Evolutionary conservation across 805 yeast species (phyloP), one percentile per base, ranked within the genome.

Genomic region (Lachancea mirantina): DNA sequence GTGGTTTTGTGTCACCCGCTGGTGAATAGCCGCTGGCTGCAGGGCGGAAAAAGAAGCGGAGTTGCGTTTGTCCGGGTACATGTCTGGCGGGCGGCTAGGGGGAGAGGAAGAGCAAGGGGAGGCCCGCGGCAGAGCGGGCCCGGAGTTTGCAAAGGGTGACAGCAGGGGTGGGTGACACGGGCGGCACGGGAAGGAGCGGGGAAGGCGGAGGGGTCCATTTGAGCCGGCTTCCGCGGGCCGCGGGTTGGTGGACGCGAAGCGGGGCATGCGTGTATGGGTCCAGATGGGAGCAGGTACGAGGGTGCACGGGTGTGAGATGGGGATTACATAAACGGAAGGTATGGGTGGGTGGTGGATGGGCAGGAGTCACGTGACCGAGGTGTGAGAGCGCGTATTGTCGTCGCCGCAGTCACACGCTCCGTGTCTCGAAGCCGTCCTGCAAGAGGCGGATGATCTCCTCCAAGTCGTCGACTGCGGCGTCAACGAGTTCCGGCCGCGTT

Each of bases 361-460:
- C n/a, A n/a, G n/a, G n/a, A n/a, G n/a, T n/a, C n/a, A n/a, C n/a
- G n/a, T n/a, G n/a, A n/a, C n/a, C n/a, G n/a, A n/a, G n/a, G n/a
- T n/a, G n/a, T n/a, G n/a, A n/a, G n/a, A n/a, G n/a, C n/a, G n/a
- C n/a, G n/a, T n/a, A n/a, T n/a, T n/a, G n/a, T n/a, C n/a, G n/a
- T n/a, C n/a, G n/a, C n/a, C n/a, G n/a, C n/a, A n/a, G n/a, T n/a
- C n/a, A n/a, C n/a, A n/a, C n/a, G n/a, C n/a, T n/a, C n/a, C n/a
- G n/a, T n/a, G 18, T 25, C 24, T n/a, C 14, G 18, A 34, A 18
- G 10, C 36, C 36, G n/a, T 13, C 11, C 14, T 38, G 33, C 14
- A 32, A 61, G 24, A 42, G 36, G 41, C 64, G 67, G 2, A 51
- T 43, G 10, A 51, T 39, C 15, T 53, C 56, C 7, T 38, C 18